phyloP scores from a whole-genome alignment of 2,329 filamentous ascomycete genomes.

The Penicillium crustosum region DNA sequence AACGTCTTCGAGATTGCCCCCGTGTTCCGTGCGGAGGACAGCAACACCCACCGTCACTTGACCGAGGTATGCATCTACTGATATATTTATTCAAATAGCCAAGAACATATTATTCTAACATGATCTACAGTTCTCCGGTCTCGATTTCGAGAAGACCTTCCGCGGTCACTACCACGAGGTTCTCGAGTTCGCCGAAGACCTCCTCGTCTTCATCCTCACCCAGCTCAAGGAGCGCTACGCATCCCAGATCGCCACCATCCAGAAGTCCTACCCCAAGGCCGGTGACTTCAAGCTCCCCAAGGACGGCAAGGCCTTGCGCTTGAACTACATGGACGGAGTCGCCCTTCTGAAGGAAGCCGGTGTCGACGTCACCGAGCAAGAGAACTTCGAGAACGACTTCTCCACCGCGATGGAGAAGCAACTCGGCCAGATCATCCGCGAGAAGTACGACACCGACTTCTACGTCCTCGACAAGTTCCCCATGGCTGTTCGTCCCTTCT shows the following conservation, averaged over 20 bases:
- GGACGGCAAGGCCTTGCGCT: conserved; percentile 49
- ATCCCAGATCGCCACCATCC: conserved; percentile 47
- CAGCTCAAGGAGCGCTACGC: conserved; percentile 47
- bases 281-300: conserved; percentile 52
- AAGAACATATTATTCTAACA: conserved; percentile 20
- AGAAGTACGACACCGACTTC: conserved; percentile 93
- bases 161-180: conserved; percentile 53
- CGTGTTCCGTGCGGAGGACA: conserved; percentile 67
- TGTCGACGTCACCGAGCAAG: conserved; percentile 51
- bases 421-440: conserved; percentile 79
- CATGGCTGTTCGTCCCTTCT: conserved; percentile 82
- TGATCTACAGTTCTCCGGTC: conserved; percentile 47
- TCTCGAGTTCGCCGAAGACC: conserved; percentile 49
- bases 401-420: conserved; percentile 57
- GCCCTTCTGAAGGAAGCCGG: conserved; percentile 50
- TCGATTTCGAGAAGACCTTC: conserved; percentile 55
- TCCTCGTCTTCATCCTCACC: conserved; percentile 51
- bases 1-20: conserved; percentile 65
- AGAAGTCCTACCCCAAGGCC: conserved; percentile 52
- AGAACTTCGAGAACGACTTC: conserved; percentile 50
- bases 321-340: conserved; percentile 53
- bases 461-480: conserved; percentile 98
- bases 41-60: conserved; percentile 65
- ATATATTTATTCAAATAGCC: too few species aligned
- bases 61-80: conserved; percentile 51